Percentiles rank a stretch among this genome's conserved stretches.
Evolutionary conservation across 768 basidiomycete species (phyloP).

Genomic region (Cubamyces sp.): DNA sequence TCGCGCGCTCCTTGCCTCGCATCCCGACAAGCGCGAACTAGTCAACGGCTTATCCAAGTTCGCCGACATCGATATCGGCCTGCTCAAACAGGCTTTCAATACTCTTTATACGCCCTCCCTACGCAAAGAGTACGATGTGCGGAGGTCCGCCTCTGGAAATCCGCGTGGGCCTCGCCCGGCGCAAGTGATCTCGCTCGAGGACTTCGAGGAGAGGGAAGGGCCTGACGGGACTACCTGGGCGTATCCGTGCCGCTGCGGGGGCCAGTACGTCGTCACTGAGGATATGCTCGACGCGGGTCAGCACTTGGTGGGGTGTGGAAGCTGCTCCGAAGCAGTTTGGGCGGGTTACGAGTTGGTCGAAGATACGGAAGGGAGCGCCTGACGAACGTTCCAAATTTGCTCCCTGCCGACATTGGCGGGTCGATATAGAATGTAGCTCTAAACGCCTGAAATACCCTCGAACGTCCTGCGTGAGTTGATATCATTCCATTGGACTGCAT

Average conservation of each 20-base stretch:
- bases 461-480: too few relatives aligned
- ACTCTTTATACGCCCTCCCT: constrained; percentile 56
- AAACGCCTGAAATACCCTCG: neutral
- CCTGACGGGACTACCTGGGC: constrained; percentile 48
- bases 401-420: neutral
- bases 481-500: too few relatives aligned
- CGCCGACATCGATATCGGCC: constrained; percentile 50
- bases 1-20: constrained; percentile 60
- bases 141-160: constrained; percentile 11
- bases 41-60: neutral
- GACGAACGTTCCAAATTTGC: neutral
- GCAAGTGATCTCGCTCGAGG: constrained; percentile 77
- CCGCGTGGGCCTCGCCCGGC: constrained; percentile 63
- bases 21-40: constrained; percentile 59
- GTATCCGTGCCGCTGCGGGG: constrained; percentile 77
- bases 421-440: neutral
- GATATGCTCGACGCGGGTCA: constrained; percentile 67
- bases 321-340: constrained; percentile 85
- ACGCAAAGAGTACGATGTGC: constrained; percentile 56
- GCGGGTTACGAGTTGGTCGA: constrained; percentile 69
- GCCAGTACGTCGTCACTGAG: constrained; percentile 59
- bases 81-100: constrained; percentile 69
- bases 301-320: constrained; percentile 72
- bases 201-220: constrained; percentile 51
- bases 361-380: constrained; percentile 7